Base-by-base conservation (phyloP, 1,284 basidiomycete species). In the Xerocomus amazonicus region DNA sequence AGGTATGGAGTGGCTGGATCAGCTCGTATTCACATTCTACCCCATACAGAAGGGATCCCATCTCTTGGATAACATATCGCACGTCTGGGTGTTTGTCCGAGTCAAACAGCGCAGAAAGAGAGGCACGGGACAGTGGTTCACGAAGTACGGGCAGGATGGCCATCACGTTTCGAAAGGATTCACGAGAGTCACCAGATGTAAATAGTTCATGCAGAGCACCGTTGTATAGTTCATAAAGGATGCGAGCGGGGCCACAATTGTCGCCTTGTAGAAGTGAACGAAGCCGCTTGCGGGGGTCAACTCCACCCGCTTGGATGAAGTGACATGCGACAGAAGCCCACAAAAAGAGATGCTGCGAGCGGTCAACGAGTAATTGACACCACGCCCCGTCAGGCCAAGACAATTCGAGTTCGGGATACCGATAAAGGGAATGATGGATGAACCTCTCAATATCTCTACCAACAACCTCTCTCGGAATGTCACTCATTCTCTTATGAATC, bases 301-400 rank as follows among this genome's bases (percentile, higher is more conserved):
- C 12, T 34, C 9, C 10, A 13, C n/a, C n/a, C n/a, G 10, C 14
- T 5, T 46, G 13, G 16, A 42, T 6, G 51, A 29, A 29, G 6
- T 29, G 6, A 10, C 28, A 29, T 29, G 28, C 28, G 10, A 10
- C 10, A 6, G 28, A 6, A 29, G 28, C 48, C 51, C 51, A 53
- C 31, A 47, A 50, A 5, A 53, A 52, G n/a, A 51, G 40, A n/a
- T 10, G 33, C 9, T 53, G 28, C 10, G 28, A 29, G 10, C 28
- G 28, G 10, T 29, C 28, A 29, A 29, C 28, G 10, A 29, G 28
- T 1, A 36, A 40, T 14, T 4, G 42, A 29, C 52, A 52, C 52
- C 52, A 53, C 13, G 44, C 28, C 17, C 42, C 17, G n/a, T 23
- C 8, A 0, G 50, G 52, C 45, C 37, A 47, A 9, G 5, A 9